Evolutionary conservation across 2,329 filamentous ascomycete species (phyloP), one percentile per base, ranked within the genome.

Genomic region (Mollisiaceae sp.): DNA sequence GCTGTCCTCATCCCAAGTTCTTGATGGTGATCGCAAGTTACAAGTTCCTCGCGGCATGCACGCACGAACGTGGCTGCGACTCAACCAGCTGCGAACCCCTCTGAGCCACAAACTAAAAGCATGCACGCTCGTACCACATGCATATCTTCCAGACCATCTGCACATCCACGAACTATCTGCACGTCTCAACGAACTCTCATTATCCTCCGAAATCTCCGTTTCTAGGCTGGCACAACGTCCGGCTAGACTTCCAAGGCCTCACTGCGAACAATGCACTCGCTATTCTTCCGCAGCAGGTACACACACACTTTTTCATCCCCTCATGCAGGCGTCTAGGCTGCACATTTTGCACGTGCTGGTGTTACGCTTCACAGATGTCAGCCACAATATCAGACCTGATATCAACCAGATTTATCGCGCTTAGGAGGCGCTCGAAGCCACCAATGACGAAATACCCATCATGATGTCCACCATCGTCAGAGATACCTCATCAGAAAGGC

Each of bases 71-170:
- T 35, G 24, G 50, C 24, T 32, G 47, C 47, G 47, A 52, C 24
- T 27, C 20, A 15, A 20, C 3, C 9, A 57, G 22, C 60, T 57
- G 60, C 52, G 50, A 62, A 57, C 52, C 56, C 60, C 52, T 47
- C 52, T 38, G 39, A 62, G 55, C 60, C 35, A 36, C 52, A 52
- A 47, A 6, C 3, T 8, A 14, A 54, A 54, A 9, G 56, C 24
- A 57, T 56, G 60, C 20, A 57, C 60, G 60, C 52, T 55, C 60
- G n/a, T 38, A 50, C 52, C 52, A 38, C 52, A 50, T 47, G 52
- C 39, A 35, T 20, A 47, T 54, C 45, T 61, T 50, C 45, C 45
- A 50, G 18, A 50, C 18, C 45, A 22, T n/a, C 50, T 54, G 50
- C 50, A 54, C 24, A 35, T 14, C 24, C 50, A 32, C 50, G 50